Evolutionary conservation across 2,329 filamentous ascomycete genomes (phyloP).

Genomic region (Thelonectria olida): DNA sequence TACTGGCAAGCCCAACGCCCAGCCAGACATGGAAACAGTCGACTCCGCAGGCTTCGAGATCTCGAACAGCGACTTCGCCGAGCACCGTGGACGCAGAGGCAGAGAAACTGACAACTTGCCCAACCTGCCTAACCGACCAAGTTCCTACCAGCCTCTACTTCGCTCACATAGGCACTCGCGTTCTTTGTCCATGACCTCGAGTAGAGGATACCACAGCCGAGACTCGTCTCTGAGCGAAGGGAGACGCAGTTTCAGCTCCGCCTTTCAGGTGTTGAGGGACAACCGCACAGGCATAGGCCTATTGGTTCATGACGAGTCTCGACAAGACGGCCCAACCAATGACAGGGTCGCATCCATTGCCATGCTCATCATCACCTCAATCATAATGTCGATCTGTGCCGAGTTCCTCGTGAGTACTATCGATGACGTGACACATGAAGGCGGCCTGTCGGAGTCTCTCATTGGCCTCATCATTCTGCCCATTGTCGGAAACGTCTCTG

Average conservation of each 20-base stretch:
- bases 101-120: slow-evolving; percentile 7
- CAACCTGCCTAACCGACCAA: slow-evolving; percentile 29
- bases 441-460: slow-evolving; percentile 63
- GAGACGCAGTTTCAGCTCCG: slow-evolving; percentile 24
- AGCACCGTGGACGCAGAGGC: neutral
- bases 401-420: slow-evolving; percentile 70
- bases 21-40: no score
- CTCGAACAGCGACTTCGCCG: no score
- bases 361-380: slow-evolving; percentile 62
- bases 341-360: slow-evolving; percentile 54
- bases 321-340: slow-evolving; percentile 14
- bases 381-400: slow-evolving; percentile 66
- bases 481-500: slow-evolving; percentile 70
- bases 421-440: slow-evolving; percentile 59
- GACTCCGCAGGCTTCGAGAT: no score
- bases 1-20: slow-evolving; percentile 31
- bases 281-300: slow-evolving; percentile 20
- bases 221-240: slow-evolving; percentile 31
- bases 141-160: slow-evolving; percentile 28
- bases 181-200: slow-evolving; percentile 38
- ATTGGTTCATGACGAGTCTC: slow-evolving; percentile 10
- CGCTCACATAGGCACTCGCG: slow-evolving; percentile 35
- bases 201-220: slow-evolving; percentile 30
- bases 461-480: slow-evolving; percentile 70
- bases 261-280: slow-evolving; percentile 5